Conservation (phyloP, 352 stramenopile species). For the Globisporangium takayamanum region DNA sequence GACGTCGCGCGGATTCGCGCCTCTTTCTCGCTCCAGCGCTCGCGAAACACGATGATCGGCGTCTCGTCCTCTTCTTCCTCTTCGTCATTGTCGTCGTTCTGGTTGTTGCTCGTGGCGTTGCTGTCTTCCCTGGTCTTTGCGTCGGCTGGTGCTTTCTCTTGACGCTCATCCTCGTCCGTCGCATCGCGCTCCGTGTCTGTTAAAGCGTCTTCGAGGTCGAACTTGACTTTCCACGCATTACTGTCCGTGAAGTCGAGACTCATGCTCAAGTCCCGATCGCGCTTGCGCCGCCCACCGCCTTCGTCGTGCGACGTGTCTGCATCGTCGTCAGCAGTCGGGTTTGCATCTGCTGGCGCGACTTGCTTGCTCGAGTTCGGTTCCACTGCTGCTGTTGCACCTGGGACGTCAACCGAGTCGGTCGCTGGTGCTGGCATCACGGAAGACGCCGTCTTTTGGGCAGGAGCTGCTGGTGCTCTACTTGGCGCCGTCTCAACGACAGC, state of each 20-base stretch:
- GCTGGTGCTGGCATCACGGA: neutral
- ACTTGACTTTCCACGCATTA: slow-evolving; percentile 67
- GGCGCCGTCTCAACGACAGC: neutral
- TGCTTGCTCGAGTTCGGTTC: neutral
- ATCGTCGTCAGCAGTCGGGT: neutral
- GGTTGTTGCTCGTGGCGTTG: neutral
- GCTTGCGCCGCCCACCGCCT: slow-evolving; percentile 12
- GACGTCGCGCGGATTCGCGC: slow-evolving; percentile 56
- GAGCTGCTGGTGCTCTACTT: too few relatives aligned
- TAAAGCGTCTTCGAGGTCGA: slow-evolving; percentile 61
- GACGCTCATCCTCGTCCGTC: slow-evolving; percentile 6
- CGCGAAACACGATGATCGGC: slow-evolving; percentile 76
- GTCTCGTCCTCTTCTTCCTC: slow-evolving; percentile 40
- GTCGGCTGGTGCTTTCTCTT: slow-evolving; percentile 35
- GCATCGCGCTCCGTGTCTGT: slow-evolving; percentile 41
- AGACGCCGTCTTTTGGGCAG: too few relatives aligned
- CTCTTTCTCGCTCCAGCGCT: slow-evolving; percentile 75
- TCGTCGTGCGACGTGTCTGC: slow-evolving; percentile 27
- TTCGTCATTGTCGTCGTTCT: slow-evolving; percentile 15
- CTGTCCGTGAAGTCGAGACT: slow-evolving; percentile 71
- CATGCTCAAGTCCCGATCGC: slow-evolving; percentile 49
- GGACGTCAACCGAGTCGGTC: neutral
- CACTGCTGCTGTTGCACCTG: neutral
- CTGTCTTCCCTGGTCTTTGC: neutral
- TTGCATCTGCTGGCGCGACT: neutral